Evolutionary conservation across 495 filamentous ascomycete species (phyloP).

Genomic region (Coniosporium apollinis): DNA sequence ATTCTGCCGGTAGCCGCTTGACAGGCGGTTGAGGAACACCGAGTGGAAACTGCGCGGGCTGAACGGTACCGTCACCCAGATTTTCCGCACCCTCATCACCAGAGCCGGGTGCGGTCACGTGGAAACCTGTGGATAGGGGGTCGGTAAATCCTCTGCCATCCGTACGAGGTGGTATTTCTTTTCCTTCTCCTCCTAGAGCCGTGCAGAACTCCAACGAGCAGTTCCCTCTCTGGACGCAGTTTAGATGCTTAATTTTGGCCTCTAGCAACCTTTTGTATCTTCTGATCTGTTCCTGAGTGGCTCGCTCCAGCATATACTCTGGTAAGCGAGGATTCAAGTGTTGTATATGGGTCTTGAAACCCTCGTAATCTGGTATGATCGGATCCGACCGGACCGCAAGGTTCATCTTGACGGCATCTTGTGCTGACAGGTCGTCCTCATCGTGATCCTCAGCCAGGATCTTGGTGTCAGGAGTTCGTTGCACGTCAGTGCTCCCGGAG

Average conservation of each 20-base stretch:
- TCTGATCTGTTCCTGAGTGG: constrained; percentile 60
- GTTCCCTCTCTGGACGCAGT: constrained; percentile 31
- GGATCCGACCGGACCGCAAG: constrained; percentile 29
- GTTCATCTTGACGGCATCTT: constrained; percentile 18
- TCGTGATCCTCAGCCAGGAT: constrained; percentile 37
- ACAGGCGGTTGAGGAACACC: constrained; percentile 78
- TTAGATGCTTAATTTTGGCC: constrained; percentile 25
- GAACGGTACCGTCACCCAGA: constrained; percentile 48
- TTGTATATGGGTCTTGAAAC: constrained; percentile 61
- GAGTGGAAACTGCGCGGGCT: constrained; percentile 53
- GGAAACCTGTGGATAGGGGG: no score
- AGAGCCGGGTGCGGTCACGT: constrained; percentile 25
- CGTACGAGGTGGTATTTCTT: no score
- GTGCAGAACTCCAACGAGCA: constrained; percentile 52
- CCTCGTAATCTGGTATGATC: constrained; percentile 51
- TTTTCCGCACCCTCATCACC: constrained; percentile 45
- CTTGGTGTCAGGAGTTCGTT: constrained; percentile 11
- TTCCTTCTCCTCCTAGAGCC: constrained; percentile 47
- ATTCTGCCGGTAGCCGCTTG: constrained; percentile 62
- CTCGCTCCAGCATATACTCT: constrained; percentile 59
- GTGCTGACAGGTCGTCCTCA: constrained; percentile 21
- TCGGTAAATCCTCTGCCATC: no score
- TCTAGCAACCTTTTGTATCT: constrained; percentile 69
- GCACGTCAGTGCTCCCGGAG: constrained; percentile 2
- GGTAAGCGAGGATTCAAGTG: constrained; percentile 54